Evolutionary conservation across 2,329 filamentous ascomycete species (phyloP), one percentile per base, ranked within the genome.

Genomic region (Neonectria neomacrospora): DNA sequence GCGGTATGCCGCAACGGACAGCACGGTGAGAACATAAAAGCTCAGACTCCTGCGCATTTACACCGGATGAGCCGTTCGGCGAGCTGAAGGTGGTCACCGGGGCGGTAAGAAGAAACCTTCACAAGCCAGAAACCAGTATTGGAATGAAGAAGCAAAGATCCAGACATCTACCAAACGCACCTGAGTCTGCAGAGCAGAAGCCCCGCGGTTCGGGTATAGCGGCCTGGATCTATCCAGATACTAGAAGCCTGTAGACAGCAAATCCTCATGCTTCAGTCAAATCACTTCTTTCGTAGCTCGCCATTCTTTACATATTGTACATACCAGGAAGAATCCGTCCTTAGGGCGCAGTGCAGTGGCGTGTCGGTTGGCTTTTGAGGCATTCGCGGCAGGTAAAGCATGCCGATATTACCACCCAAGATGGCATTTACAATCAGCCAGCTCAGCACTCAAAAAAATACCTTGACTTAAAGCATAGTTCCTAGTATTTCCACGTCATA

Each of bases 401-500:
- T 9, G 22, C 22, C 12, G 14, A 45, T 14, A 8, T 22, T 9
- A 12, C 22, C 22, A 45, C 18, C 42, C 20, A 45, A 4, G 12
- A 48, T 18, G 14, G 26, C 44, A 22, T 9, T n/a, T 6, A 26
- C 10, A 48, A 5, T 48, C 26, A 48, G n/a, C 16, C n/a, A 14
- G 6, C 3, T 44, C 20, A 5, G 22, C 10, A 32, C 26, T 23
- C 34, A 16, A 26, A 18, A 30, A 3, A 1, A 12, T 14, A n/a
- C n/a, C 4, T 28, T 22, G 14, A 23, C 10, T 12, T 6, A 5
- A 42, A 30, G 20, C 5, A 51, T 47, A 28, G n/a, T 51, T 48
- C n/a, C 34, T 16, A 28, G 34, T 41, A 53, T 45, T 56, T 34
- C 47, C 39, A 52, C 56, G 51, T 41, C 53, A 53, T 58, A 41